Percentiles rank a stretch among this genome's conserved stretches.
phyloP scores from a whole-genome alignment of 805 yeast genomes.

The Nadsonia fulvescens region DNA sequence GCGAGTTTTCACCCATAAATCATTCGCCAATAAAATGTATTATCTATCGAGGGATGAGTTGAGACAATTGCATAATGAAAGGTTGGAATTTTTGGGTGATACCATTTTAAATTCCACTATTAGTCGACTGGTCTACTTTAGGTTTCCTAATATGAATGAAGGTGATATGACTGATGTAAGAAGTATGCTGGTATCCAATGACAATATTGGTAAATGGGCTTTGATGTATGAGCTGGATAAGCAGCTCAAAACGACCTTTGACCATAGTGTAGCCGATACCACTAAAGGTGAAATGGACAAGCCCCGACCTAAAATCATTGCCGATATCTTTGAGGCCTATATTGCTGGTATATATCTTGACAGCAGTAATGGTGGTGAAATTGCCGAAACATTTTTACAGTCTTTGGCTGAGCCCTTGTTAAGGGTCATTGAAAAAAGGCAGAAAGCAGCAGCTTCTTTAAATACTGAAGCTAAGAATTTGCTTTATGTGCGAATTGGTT shows the following conservation, averaged over 20 bases:
- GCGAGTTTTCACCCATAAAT: slow-evolving; percentile 68
- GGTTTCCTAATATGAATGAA: slow-evolving; percentile 57
- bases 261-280: slow-evolving; percentile 2
- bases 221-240: slow-evolving; percentile 32
- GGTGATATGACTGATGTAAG: slow-evolving; percentile 65
- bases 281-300: slow-evolving; percentile 11
- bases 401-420: too few relatives aligned
- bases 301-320: slow-evolving; percentile 38
- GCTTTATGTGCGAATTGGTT: slow-evolving; percentile 55
- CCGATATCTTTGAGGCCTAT: slow-evolving; percentile 90
- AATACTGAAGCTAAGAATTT: slow-evolving; percentile 57
- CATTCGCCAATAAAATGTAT: slow-evolving; percentile 41
- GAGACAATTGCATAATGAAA: slow-evolving; percentile 56
- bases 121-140: slow-evolving; percentile 44
- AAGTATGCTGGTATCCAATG: slow-evolving; percentile 54
- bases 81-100: slow-evolving; percentile 84
- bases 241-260: slow-evolving; percentile 7
- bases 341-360: slow-evolving; percentile 69
- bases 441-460: slow-evolving; percentile 20
- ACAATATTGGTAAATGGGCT: slow-evolving; percentile 53
- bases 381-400: too few relatives aligned
- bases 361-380: slow-evolving; percentile 19
- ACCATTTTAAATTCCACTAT: slow-evolving; percentile 60
- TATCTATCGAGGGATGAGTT: slow-evolving; percentile 40
- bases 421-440: slow-evolving; percentile 15